Evolutionary conservation across 164 flowering plant genomes (phyloP), one percentile per base, ranked within the genome.

Genomic region (Magnolia sinica): DNA sequence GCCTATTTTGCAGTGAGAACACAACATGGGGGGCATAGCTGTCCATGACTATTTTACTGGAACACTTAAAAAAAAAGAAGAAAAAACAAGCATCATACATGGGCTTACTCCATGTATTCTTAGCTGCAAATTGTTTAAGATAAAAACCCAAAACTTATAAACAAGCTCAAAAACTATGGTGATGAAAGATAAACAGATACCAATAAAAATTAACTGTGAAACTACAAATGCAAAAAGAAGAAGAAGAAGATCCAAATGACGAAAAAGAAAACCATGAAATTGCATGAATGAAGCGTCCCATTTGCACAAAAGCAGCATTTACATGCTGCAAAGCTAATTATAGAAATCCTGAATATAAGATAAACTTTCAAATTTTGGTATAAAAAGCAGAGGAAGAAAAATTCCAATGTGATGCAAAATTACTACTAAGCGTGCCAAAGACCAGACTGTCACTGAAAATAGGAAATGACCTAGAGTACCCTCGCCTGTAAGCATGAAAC

Each of bases 81-180:
- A 2, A 31, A 31, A 2, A 2, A 31, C 4, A 4, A 4, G 5
- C 27, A 24, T 24, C 27, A 24, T 24, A 24, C 27, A 84, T 81
- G 4, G 94, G 96, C 82, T 91, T 88, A 82, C 85, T 92, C 98
- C 98, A 95, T 70, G 85, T 79, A 79, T 85, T 89, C 76, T 81
- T 84, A 27, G 74, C 98, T 95, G 91, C 77, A 79, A 68, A 71
- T 22, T 22, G 22, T 70, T 19, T 72, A 64, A 78, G 74, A 78
- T 73, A 55, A 67, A 52, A 67, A 27, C 19, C 29, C n/a, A 65
- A 51, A 8, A 77, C 58, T 23, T 67, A 11, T 10, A 66, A 71
- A 74, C 8, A 37, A 74, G 29, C 55, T 63, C 58, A 31, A 45
- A 70, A 31, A 78, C 13, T 37, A 58, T 23, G 29, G 19, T 70